phyloP scores from a whole-genome alignment of 345 rosid genomes.

The Eutrema yunnanense region DNA sequence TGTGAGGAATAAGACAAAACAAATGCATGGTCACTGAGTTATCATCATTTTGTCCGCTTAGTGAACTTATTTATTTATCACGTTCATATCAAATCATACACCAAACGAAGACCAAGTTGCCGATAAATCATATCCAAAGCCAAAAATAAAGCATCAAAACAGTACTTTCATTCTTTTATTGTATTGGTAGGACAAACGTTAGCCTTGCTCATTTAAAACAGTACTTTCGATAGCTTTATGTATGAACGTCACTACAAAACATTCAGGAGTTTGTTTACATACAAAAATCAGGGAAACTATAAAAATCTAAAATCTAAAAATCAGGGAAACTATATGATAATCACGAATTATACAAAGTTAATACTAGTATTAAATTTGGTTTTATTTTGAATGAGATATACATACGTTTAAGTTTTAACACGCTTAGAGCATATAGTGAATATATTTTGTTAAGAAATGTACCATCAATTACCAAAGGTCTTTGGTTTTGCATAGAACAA shows the following conservation, averaged over 20 bases:
- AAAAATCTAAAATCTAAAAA: background rate
- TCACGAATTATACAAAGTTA: background rate
- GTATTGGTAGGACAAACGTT: constrained; percentile 5
- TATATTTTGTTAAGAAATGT: background rate
- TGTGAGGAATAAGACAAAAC: background rate
- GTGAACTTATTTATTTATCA: background rate
- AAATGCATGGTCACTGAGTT: background rate
- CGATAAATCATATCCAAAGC: constrained; percentile 7
- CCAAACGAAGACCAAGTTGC: constrained; percentile 16
- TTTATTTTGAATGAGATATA: no score
- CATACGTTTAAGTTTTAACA: no score
- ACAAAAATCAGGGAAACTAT: background rate
- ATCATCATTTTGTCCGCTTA: background rate
- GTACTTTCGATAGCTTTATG: background rate
- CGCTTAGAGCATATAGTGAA: background rate
- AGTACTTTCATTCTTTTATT: background rate
- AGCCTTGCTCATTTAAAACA: background rate
- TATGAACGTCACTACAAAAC: background rate
- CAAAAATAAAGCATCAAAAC: background rate
- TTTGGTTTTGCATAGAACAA: background rate
- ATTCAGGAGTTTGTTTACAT: background rate
- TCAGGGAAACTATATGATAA: background rate
- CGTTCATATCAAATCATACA: constrained; percentile 1
- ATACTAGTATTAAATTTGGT: no score
- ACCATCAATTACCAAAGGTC: background rate